phyloP scores from a whole-genome alignment of 257 asterid genomes.

The Solanum acaule region DNA sequence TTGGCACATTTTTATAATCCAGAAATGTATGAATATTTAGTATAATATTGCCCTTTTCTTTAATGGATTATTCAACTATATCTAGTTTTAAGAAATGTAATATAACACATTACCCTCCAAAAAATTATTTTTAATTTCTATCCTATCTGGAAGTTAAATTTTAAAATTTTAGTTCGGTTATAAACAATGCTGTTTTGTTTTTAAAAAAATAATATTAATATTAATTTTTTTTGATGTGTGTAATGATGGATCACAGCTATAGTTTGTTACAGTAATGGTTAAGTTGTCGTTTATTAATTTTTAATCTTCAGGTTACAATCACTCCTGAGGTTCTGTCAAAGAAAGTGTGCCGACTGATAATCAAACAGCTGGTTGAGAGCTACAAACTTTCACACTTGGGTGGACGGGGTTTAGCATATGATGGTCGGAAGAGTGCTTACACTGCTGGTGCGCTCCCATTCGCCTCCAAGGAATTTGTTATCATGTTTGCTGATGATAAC shows the following conservation, averaged over 20 bases:
- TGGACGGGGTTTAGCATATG: constrained; percentile 39
- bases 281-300: neutral
- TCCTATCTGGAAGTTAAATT: neutral
- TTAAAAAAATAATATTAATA: neutral
- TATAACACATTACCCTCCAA: neutral
- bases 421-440: constrained; percentile 66
- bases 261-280: neutral
- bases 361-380: constrained; percentile 15
- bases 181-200: neutral
- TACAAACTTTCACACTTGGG: constrained; percentile 37
- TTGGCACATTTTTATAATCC: neutral
- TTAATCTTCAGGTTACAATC: constrained; percentile 39
- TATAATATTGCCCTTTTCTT: neutral
- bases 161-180: neutral
- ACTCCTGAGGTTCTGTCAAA: constrained; percentile 59
- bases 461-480: constrained; percentile 43
- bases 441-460: constrained; percentile 69
- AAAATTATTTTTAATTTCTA: neutral
- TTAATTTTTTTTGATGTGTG: neutral
- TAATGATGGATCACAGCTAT: neutral
- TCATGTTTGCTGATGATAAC: constrained; percentile 26
- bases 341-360: constrained; percentile 35
- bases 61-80: neutral
- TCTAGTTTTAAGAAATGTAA: neutral
- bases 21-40: neutral